Percentiles rank a stretch among this genome's conserved stretches.
Evolutionary conservation across 1,284 basidiomycete genomes (phyloP).

Genomic region (Crucibulum parvulum): DNA sequence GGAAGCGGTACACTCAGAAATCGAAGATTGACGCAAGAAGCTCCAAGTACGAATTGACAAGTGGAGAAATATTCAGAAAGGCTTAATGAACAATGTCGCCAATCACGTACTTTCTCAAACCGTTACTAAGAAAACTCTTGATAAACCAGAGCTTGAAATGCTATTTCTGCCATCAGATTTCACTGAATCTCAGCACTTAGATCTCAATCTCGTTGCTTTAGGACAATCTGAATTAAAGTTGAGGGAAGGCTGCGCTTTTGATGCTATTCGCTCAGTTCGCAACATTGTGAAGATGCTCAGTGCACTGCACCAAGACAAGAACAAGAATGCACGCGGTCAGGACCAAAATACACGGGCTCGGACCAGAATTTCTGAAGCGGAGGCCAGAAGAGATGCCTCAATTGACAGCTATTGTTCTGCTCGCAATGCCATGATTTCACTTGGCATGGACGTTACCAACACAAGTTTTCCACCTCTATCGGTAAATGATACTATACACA

Average conservation of each 20-base stretch:
- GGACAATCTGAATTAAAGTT: slow-evolving; percentile 9
- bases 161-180: no score
- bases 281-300: slow-evolving; percentile 11
- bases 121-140: no score
- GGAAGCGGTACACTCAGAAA: no score
- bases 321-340: slow-evolving; percentile 13
- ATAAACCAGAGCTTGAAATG: no score
- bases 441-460: slow-evolving; percentile 3
- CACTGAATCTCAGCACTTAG: no score
- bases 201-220: neutral
- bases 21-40: no score
- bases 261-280: slow-evolving; percentile 9
- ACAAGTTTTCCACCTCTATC: slow-evolving; percentile 11
- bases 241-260: slow-evolving; percentile 19
- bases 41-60: no score
- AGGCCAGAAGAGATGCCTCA: neutral
- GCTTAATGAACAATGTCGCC: no score
- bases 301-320: slow-evolving; percentile 12
- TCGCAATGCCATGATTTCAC: slow-evolving; percentile 6
- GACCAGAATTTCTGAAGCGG: slow-evolving; percentile 4
- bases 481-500: slow-evolving; percentile 17
- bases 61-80: no score
- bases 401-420: slow-evolving; percentile 13
- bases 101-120: no score
- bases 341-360: slow-evolving; percentile 15